Evolutionary conservation across 805 yeast genomes (phyloP).

Genomic region (Clavispora asparagi): DNA sequence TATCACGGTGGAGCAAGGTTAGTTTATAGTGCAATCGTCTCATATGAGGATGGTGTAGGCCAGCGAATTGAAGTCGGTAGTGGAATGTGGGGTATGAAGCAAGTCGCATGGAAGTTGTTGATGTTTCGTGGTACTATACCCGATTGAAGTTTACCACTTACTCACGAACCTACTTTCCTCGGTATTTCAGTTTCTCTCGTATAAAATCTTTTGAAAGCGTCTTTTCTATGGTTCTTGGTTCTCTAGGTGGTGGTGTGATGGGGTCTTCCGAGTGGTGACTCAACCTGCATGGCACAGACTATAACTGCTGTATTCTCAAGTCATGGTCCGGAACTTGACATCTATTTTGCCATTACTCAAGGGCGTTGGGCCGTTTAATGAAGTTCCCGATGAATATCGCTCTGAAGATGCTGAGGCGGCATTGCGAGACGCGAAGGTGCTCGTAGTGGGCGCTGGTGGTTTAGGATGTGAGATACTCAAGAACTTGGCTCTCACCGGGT

Average conservation of each 20-base stretch:
- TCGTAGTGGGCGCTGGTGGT: conserved; percentile 77
- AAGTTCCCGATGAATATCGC: conserved; percentile 30
- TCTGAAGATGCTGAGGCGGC: conserved; percentile 17
- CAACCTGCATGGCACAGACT: background rate
- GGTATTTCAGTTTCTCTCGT: too few relatives aligned
- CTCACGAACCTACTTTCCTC: too few relatives aligned
- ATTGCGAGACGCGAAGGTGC: conserved; percentile 19
- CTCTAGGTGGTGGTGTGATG: too few relatives aligned
- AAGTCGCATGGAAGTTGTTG: too few relatives aligned
- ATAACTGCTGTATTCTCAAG: background rate
- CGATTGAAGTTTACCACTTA: too few relatives aligned
- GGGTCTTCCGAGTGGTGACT: background rate
- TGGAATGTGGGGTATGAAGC: too few relatives aligned
- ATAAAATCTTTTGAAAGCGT: too few relatives aligned
- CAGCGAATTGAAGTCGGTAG: too few relatives aligned
- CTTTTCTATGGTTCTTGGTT: too few relatives aligned
- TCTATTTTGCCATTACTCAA: conserved; percentile 19
- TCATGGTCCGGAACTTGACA: conserved; percentile 8
- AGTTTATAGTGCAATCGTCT: background rate
- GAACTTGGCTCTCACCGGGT: conserved; percentile 66
- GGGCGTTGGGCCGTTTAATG: conserved; percentile 35
- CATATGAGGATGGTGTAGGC: too few relatives aligned
- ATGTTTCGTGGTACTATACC: too few relatives aligned
- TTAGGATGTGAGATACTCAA: conserved; percentile 78
- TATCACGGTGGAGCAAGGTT: background rate